These are phyloP conservation scores for Brassica juncea DNA, from an alignment of 345 rosid species.

Conservation along the genomic window DNA sequence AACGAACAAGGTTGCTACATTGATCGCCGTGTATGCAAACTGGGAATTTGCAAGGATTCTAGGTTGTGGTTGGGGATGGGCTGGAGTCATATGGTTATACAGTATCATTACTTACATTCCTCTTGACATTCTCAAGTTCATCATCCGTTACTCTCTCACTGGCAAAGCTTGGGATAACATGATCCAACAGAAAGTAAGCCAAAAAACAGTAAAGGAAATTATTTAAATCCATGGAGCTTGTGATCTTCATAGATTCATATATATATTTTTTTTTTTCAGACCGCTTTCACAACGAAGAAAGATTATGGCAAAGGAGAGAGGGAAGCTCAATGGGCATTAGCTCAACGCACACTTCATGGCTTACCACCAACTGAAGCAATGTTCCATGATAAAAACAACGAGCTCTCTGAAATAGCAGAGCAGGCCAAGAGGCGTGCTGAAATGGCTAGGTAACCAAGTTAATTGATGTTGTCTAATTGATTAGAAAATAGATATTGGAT, in stretches of 20 bases:
- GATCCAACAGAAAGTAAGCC: constrained; percentile 47
- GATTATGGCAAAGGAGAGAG: background rate
- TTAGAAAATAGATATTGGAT: background rate
- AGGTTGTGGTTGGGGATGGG: background rate
- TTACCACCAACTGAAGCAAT: background rate
- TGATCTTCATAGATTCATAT: background rate
- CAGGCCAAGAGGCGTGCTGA: constrained; percentile 33
- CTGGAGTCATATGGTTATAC: constrained; percentile 1
- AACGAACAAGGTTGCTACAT: constrained; percentile 37
- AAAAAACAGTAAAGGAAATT: background rate
- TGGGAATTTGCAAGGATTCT: background rate
- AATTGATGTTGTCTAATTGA: background rate
- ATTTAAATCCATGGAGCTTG: background rate
- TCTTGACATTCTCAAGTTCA: background rate
- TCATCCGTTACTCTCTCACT: background rate
- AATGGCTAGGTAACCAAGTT: constrained; percentile 57
- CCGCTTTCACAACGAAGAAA: background rate
- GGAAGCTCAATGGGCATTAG: background rate
- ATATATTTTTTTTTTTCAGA: background rate
- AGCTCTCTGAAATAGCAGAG: constrained; percentile 1
- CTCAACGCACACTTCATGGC: constrained; percentile 3
- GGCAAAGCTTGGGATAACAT: background rate
- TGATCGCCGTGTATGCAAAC: background rate
- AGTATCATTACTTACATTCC: constrained; percentile 1
- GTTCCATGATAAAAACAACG: background rate